These are phyloP conservation scores for Ramaria sp. DNA, from an alignment of 768 basidiomycete species.

Conservation along the genomic window DNA sequence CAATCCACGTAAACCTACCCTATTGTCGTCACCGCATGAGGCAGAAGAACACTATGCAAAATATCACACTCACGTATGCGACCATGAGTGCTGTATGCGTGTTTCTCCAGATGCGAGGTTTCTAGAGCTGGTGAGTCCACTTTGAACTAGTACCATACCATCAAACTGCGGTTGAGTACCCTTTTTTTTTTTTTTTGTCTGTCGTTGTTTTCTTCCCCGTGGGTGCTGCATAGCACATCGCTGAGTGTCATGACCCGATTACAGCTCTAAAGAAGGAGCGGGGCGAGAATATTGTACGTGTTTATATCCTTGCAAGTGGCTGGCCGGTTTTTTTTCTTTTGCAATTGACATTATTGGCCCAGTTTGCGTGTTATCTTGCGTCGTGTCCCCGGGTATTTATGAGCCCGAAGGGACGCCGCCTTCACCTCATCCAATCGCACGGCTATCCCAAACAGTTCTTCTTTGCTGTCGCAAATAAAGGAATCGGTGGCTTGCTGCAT, in stretches of 20 bases:
- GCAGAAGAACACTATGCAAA: conserved; percentile 77
- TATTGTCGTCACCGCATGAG: conserved; percentile 53
- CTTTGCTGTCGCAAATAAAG: conserved; percentile 86
- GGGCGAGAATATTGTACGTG: conserved; percentile 73
- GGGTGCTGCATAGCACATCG: conserved; percentile 19
- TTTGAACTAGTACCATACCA: not conserved
- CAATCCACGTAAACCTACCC: conserved; percentile 43
- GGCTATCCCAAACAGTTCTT: conserved; percentile 84
- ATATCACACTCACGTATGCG: conserved; percentile 78
- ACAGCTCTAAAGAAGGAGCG: conserved; percentile 65
- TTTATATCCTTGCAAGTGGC: no score
- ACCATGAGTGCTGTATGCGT: conserved; percentile 52
- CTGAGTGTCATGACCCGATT: conserved; percentile 79
- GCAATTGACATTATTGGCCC: conserved; percentile 3
- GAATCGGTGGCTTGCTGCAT: conserved; percentile 68
- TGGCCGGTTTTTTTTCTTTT: no score
- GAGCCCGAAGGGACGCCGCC: conserved; percentile 63
- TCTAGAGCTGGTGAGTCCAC: conserved; percentile 59
- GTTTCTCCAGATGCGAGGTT: conserved; percentile 80
- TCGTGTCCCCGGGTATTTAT: conserved; percentile 47
- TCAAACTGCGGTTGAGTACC: not conserved
- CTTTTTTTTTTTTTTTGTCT: no score
- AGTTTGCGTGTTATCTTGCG: conserved; percentile 74
- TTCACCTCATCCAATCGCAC: conserved; percentile 76
- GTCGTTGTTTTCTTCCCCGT: not conserved